Evolutionary conservation across 768 basidiomycete species (phyloP).

Genomic region (Tylopilus rubrobrunneus): DNA sequence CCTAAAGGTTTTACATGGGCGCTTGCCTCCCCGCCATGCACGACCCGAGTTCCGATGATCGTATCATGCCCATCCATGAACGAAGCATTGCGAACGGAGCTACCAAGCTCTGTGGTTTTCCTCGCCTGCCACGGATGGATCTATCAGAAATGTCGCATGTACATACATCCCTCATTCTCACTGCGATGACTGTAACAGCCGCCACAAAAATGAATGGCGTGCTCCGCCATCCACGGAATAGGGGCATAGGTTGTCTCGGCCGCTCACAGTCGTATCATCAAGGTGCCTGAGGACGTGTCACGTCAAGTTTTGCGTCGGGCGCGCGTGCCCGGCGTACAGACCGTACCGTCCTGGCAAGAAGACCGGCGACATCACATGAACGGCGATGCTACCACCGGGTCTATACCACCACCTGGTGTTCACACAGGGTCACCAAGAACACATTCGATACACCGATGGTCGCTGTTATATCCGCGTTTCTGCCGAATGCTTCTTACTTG

Average conservation of each 20-base stretch:
- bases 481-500: not conserved
- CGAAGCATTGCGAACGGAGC: not conserved
- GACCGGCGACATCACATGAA: not conserved
- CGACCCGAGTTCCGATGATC: constrained; percentile 2
- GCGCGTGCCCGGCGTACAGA: not conserved
- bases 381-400: not conserved
- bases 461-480: not conserved
- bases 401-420: not conserved
- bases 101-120: constrained; percentile 1
- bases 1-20: not conserved
- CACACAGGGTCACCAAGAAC: not conserved
- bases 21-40: not conserved
- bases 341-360: constrained; percentile 2
- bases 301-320: not conserved
- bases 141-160: not conserved
- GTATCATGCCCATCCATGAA: not conserved
- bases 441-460: not conserved
- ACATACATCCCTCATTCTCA: not conserved
- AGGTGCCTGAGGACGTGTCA: constrained; percentile 3
- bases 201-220: not conserved
- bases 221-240: constrained; percentile 6
- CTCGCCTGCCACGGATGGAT: not conserved
- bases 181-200: not conserved
- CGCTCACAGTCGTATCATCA: not conserved
- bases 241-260: not conserved